phyloP scores from a whole-genome alignment of 257 asterid genomes.

The Penstemon davidsonii region DNA sequence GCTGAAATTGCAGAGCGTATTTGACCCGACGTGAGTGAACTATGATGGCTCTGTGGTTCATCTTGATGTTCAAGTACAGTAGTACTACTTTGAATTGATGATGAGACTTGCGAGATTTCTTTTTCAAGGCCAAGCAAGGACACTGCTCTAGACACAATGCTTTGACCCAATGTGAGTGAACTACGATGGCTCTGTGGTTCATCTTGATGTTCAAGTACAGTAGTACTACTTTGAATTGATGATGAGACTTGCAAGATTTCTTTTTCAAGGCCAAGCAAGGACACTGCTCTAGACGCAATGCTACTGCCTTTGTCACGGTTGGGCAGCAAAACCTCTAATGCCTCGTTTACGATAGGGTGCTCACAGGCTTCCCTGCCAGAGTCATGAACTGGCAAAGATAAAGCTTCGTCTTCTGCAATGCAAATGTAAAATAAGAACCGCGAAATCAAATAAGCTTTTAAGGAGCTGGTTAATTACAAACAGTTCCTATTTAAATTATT shows the following conservation, averaged over 20 bases:
- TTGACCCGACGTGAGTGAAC: constrained; percentile 35
- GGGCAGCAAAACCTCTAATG: constrained; percentile 34
- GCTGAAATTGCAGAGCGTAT: constrained; percentile 54
- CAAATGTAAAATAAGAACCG: too few relatives aligned
- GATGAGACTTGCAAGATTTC: constrained; percentile 20
- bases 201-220: constrained; percentile 28
- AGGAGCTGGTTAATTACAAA: too few relatives aligned
- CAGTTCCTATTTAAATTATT: too few relatives aligned
- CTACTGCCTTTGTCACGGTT: constrained; percentile 29
- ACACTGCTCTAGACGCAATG: background rate
- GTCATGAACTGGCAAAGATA: constrained; percentile 33
- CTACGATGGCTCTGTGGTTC: constrained; percentile 31
- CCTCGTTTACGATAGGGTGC: constrained; percentile 16
- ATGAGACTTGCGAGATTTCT: constrained; percentile 36
- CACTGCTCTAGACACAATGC: constrained; percentile 29
- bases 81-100: constrained; percentile 21
- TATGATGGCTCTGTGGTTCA: constrained; percentile 30
- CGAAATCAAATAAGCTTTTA: too few relatives aligned
- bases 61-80: constrained; percentile 29
- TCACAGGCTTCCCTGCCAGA: constrained; percentile 27
- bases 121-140: constrained; percentile 33
- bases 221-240: constrained; percentile 14
- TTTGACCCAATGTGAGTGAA: constrained; percentile 33
- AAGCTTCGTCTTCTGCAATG: too few relatives aligned
- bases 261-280: too few relatives aligned